phyloP scores from a whole-genome alignment of 1,284 basidiomycete genomes.

The Boletus mariae region DNA sequence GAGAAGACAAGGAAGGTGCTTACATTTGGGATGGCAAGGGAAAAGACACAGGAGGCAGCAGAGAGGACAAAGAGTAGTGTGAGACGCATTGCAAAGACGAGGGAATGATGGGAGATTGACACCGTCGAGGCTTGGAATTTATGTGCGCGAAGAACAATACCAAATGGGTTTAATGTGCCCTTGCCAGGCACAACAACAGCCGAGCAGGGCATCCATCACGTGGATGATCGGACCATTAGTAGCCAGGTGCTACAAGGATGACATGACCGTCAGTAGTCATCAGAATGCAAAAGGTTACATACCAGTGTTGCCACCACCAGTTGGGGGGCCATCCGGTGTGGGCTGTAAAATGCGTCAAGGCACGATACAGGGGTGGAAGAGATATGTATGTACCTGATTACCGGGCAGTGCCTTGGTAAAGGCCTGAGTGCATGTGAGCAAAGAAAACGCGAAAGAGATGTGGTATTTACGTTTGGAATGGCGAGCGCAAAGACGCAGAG shows the following conservation, averaged over 20 bases:
- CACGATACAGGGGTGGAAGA: too few relatives aligned
- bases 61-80: background rate
- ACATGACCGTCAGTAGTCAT: too few relatives aligned
- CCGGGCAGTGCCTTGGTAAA: too few relatives aligned
- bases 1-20: background rate
- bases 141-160: background rate
- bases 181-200: background rate
- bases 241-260: background rate
- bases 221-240: background rate
- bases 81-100: background rate
- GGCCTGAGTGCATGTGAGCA: too few relatives aligned
- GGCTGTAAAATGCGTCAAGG: too few relatives aligned
- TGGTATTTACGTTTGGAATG: too few relatives aligned
- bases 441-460: too few relatives aligned
- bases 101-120: background rate
- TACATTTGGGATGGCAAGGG: background rate
- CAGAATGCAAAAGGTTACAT: too few relatives aligned
- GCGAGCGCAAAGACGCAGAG: slow-evolving; percentile 16
- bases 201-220: background rate
- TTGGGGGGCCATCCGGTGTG: too few relatives aligned
- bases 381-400: too few relatives aligned
- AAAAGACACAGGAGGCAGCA: background rate
- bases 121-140: background rate
- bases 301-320: too few relatives aligned
- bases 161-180: background rate